Evolutionary conservation across 495 filamentous ascomycete species (phyloP), one percentile per base, ranked within the genome.

Genomic region (Penicillium lividum): DNA sequence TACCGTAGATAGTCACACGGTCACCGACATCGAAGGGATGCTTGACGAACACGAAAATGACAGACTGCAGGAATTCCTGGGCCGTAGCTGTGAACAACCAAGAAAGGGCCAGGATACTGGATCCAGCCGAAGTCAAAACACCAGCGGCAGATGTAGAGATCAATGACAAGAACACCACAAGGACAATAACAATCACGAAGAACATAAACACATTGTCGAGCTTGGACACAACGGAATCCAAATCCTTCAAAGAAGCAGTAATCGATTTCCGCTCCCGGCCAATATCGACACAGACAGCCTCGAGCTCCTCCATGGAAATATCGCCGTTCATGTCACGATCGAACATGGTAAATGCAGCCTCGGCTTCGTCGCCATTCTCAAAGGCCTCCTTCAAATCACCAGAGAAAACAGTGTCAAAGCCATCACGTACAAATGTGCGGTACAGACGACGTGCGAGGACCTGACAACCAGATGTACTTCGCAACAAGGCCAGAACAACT

Each of bases 21-120:
- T 98, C 93, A 59, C 93, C 93, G 13, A 97, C 94, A 70, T 98
- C 94, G 63, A 97, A 98, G 5, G 93, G 93, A 70, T 98, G 93
- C 77, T 98, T 98, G 67, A 98, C 89, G 64, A 98, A 96, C 58
- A 98, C 93, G 65, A 98, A 98, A 60, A 97, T 88, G 61, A 93
- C 81, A 3, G 91, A 95, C 66, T 95, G 84, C 2, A 97, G 81
- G 61, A 97, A 96, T 64, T 97, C 94, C 67, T 97, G 92, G 0
- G 93, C 93, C 0, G 94, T 98, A 3, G 89, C 88, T 36, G 90
- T 88, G 66, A 98, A 89, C 28, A 97, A 77, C 93, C 94, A 98
- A 1, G 91, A 92, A 8, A 97, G 80, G 8, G 91, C 94, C 5
- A 97, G 81, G 25, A 97, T 82, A 13, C 86, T 82, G 7, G 90